These are phyloP conservation scores for Ottelia alismoides DNA, from an alignment of 106 monocot genomes.

Conservation along the genomic window DNA sequence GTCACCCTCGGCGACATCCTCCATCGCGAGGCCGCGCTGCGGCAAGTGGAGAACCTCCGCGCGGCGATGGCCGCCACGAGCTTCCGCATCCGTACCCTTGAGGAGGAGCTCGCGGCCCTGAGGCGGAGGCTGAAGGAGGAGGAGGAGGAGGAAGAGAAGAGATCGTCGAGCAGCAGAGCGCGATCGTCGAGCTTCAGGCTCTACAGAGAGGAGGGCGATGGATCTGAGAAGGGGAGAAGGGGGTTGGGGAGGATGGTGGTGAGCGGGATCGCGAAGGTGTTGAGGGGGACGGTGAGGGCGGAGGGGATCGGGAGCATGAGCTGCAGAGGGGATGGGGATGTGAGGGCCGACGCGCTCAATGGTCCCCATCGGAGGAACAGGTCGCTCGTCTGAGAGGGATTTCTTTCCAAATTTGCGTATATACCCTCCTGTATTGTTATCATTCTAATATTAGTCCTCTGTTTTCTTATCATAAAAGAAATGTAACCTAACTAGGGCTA, in stretches of 20 bases:
- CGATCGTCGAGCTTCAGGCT: conserved; percentile 38
- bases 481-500: too few relatives aligned
- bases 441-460: too few relatives aligned
- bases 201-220: conserved; percentile 6
- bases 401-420: too few relatives aligned
- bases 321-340: too few relatives aligned
- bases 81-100: conserved; percentile 42
- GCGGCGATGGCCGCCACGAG: conserved; percentile 51
- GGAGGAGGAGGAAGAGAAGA: conserved; percentile 7
- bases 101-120: conserved; percentile 43
- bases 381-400: too few relatives aligned
- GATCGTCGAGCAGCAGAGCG: conserved; percentile 1
- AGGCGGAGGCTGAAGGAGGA: conserved; percentile 26
- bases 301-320: too few relatives aligned
- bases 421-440: too few relatives aligned
- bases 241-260: conserved; percentile 35
- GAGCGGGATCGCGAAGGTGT: conserved; percentile 43
- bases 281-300: conserved; percentile 10
- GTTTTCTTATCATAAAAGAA: too few relatives aligned
- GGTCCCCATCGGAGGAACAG: too few relatives aligned
- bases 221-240: not conserved
- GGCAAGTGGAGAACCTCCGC: conserved; percentile 47
- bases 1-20: conserved; percentile 54
- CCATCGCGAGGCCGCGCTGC: conserved; percentile 40
- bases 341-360: too few relatives aligned